These are phyloP conservation scores for Aurinia saxatilis DNA, from an alignment of 345 rosid species.

Conservation along the genomic window DNA sequence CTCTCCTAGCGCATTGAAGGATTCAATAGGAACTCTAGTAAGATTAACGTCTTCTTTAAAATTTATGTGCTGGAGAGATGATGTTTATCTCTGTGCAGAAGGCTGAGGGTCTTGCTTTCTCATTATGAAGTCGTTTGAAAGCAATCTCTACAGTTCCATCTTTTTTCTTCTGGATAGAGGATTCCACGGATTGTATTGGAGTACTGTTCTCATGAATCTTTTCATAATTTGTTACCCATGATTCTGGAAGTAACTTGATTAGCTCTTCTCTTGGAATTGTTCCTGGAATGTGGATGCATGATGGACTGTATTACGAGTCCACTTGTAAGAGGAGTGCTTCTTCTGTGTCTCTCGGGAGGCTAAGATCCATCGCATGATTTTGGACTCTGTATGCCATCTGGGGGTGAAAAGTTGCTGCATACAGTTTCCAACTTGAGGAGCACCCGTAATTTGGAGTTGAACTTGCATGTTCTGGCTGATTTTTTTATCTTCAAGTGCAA, in stretches of 20 bases:
- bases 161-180: background rate
- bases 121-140: background rate
- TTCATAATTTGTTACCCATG: background rate
- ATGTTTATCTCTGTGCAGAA: background rate
- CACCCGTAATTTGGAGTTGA: too few species aligned
- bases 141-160: background rate
- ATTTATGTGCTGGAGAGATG: too few species aligned
- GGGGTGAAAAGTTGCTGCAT: background rate
- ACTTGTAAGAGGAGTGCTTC: background rate
- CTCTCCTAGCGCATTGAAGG: too few species aligned
- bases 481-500: too few species aligned
- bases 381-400: background rate
- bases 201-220: background rate
- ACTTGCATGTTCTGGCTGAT: too few species aligned
- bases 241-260: background rate
- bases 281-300: background rate
- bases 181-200: background rate
- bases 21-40: too few species aligned
- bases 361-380: background rate
- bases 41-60: too few species aligned
- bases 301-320: background rate
- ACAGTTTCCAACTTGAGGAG: too few species aligned
- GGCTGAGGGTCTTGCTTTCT: background rate
- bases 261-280: background rate
- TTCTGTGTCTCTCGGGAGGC: background rate